phyloP scores from a whole-genome alignment of 345 rosid genomes.

The Eutrema japonicum region DNA sequence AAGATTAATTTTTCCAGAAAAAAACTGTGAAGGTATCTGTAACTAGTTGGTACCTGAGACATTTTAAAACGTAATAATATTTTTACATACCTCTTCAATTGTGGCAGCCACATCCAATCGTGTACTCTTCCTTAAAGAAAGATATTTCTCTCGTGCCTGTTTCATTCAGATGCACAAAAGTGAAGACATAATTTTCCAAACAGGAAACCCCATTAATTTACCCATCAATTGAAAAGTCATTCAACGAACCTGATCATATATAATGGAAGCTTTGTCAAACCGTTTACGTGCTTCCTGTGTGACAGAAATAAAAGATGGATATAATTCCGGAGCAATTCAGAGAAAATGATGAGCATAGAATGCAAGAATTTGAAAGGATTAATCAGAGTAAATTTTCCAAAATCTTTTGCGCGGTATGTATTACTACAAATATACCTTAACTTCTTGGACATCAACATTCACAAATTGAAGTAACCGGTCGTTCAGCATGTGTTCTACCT shows the following conservation, averaged over 20 bases:
- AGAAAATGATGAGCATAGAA: neutral
- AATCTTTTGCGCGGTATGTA: constrained; percentile 7
- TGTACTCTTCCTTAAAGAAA: constrained; percentile 79
- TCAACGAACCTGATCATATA: constrained; percentile 65
- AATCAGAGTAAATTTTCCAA: neutral
- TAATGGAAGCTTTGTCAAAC: constrained; percentile 74
- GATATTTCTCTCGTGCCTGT: constrained; percentile 82
- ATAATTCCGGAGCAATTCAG: neutral
- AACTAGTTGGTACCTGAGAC: neutral
- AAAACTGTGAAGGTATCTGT: constrained; percentile 38
- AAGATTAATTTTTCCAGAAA: constrained; percentile 48
- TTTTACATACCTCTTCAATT: constrained; percentile 68
- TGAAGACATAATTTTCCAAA: constrained; percentile 21
- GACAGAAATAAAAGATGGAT: constrained; percentile 15
- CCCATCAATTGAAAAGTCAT: constrained; percentile 15
- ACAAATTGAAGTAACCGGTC: constrained; percentile 60
- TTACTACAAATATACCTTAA: constrained; percentile 52
- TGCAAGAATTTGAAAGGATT: neutral
- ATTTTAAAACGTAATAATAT: constrained; percentile 16
- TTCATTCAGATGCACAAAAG: constrained; percentile 26
- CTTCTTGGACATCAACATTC: constrained; percentile 62
- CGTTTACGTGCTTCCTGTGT: constrained; percentile 74
- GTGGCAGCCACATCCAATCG: constrained; percentile 65
- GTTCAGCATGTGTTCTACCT: constrained; percentile 71
- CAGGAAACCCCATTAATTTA: neutral